Conservation (phyloP, 805 yeast species). For the Wickerhamiella sorbophila region DNA sequence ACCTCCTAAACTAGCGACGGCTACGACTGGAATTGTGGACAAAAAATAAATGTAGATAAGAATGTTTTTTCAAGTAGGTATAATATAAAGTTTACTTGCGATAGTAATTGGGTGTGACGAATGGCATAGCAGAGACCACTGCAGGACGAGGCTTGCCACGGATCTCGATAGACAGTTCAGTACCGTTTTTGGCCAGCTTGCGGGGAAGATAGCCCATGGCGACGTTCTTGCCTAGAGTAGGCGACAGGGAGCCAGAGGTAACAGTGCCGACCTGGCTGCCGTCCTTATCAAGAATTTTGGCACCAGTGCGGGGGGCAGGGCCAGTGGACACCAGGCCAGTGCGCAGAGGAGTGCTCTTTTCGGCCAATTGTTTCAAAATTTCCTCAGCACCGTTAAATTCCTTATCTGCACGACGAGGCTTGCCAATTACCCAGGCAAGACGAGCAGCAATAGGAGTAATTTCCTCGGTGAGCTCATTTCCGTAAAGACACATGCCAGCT, state of each 20-base stretch:
- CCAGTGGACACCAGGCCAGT: constrained; percentile 64
- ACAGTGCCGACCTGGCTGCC: constrained; percentile 42
- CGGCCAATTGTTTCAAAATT: constrained; percentile 55
- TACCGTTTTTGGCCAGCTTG: constrained; percentile 57
- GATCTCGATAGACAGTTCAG: constrained; percentile 56
- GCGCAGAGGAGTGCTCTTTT: constrained; percentile 48
- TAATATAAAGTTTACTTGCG: too few relatives aligned
- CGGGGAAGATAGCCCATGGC: constrained; percentile 83
- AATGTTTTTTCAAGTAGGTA: too few relatives aligned
- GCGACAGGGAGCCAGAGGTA: constrained; percentile 55
- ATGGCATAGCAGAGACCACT: constrained; percentile 67
- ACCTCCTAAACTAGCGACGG: not conserved
- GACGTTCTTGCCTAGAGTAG: constrained; percentile 60
- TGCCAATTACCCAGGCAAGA: constrained; percentile 79
- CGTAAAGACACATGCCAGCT: constrained; percentile 97
- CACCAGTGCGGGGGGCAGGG: constrained; percentile 84
- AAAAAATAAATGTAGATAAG: not conserved
- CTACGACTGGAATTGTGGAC: not conserved
- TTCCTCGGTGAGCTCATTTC: constrained; percentile 70
- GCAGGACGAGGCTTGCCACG: constrained; percentile 76
- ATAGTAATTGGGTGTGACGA: constrained; percentile 62
- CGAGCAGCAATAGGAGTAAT: constrained; percentile 83
- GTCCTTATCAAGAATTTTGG: constrained; percentile 46
- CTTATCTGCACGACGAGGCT: constrained; percentile 46
- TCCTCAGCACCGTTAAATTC: constrained; percentile 63